Conservation (phyloP, 2,329 filamentous ascomycete species). For the Zymoseptoria pseudotritici region DNA sequence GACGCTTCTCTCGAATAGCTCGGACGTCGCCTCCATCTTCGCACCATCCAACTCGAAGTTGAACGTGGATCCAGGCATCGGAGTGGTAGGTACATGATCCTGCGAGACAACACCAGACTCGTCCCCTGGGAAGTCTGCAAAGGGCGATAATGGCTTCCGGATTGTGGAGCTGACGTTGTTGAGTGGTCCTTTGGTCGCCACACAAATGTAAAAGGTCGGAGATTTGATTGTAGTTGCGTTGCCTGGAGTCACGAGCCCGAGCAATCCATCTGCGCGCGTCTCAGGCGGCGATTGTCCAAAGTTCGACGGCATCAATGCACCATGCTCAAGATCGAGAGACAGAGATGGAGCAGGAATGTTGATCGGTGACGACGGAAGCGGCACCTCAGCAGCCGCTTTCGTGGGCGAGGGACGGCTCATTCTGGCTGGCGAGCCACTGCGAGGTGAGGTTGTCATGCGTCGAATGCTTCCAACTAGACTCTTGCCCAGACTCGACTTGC, state of each 20-base stretch:
- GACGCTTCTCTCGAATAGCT: conserved; percentile 23
- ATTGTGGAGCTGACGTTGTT: not conserved
- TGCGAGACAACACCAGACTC: conserved; percentile 7
- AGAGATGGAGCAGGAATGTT: conserved; percentile 19
- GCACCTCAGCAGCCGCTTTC: conserved; percentile 11
- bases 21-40: conserved; percentile 7
- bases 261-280: conserved; percentile 5
- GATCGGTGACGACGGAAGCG: conserved; percentile 22
- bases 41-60: conserved; percentile 19
- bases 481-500: conserved; percentile 16
- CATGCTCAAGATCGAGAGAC: conserved; percentile 19
- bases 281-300: conserved; percentile 8
- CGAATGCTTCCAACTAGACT: conserved; percentile 23
- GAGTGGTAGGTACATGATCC: conserved; percentile 10
- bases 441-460: conserved; percentile 7
- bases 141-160: conserved; percentile 5
- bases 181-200: conserved; percentile 6
- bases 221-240: conserved; percentile 3
- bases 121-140: conserved; percentile 3
- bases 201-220: conserved; percentile 9
- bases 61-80: conserved; percentile 16
- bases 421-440: conserved; percentile 7
- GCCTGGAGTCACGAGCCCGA: conserved; percentile 7
- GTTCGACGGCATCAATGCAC: conserved; percentile 12
- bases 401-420: conserved; percentile 3